Percentiles rank a stretch among this genome's conserved stretches.
phyloP scores from a whole-genome alignment of 345 rosid species.

The Ailanthus altissimus region DNA sequence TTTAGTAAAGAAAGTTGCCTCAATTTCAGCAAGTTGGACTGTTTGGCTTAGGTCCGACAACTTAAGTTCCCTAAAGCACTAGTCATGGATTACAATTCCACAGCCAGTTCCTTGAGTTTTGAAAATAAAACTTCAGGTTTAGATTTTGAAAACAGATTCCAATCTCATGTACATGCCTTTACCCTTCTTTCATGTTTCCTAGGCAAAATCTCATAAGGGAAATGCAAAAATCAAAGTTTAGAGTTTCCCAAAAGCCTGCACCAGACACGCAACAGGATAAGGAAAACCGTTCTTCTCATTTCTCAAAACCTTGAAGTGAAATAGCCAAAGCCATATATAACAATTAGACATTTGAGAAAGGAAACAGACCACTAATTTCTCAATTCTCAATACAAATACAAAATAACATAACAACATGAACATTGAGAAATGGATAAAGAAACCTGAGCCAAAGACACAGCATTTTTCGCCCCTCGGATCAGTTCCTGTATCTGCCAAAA shows the following conservation, averaged over 20 bases:
- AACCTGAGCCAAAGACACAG: constrained; percentile 94
- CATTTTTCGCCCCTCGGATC: constrained; percentile 60
- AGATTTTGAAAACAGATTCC: neutral
- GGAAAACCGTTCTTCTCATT: constrained; percentile 21
- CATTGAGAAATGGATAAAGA: constrained; percentile 23
- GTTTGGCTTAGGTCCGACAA: neutral
- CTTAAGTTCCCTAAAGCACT: constrained; percentile 1
- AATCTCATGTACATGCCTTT: neutral
- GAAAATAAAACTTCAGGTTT: neutral
- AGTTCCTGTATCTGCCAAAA: constrained; percentile 77
- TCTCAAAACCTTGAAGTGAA: constrained; percentile 21
- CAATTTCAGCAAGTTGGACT: constrained; percentile 9
- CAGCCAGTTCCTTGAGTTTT: neutral
- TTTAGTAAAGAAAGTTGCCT: neutral
- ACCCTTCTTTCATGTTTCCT: neutral
- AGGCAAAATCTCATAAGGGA: neutral
- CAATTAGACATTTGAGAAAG: constrained; percentile 24
- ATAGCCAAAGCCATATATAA: neutral
- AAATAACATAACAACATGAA: constrained; percentile 15
- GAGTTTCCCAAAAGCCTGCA: constrained; percentile 10
- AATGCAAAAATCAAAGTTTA: constrained; percentile 4
- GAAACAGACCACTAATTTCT: constrained; percentile 17
- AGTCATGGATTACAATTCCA: neutral
- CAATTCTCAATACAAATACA: constrained; percentile 13
- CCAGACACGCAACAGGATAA: constrained; percentile 8